A percentile compares a stretch with the other conserved stretches of the same genome.
Conservation (phyloP, 2,329 filamentous ascomycete species). For the Phaeosphaeriaceae sp. region DNA sequence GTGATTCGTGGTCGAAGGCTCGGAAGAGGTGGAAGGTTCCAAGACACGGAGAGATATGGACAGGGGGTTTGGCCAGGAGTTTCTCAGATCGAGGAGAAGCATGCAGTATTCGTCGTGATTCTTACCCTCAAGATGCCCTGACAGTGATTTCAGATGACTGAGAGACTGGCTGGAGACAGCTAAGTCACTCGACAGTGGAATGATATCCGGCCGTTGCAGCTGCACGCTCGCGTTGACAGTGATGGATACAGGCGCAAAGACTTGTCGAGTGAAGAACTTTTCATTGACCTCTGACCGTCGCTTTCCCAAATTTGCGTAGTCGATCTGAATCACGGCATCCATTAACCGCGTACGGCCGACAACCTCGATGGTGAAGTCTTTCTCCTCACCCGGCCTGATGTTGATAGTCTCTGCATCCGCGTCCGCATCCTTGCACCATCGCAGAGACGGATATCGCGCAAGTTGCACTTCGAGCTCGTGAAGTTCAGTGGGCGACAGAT, state of each 20-base stretch:
- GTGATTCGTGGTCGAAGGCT: background rate
- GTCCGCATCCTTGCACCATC: constrained; percentile 56
- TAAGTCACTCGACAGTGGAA: constrained; percentile 74
- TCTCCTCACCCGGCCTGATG: constrained; percentile 72
- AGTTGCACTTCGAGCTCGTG: constrained; percentile 87
- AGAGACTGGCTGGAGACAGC: constrained; percentile 47
- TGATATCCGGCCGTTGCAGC: constrained; percentile 77
- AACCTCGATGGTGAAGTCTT: constrained; percentile 82
- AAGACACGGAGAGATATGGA: constrained; percentile 65
- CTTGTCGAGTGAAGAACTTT: constrained; percentile 82
- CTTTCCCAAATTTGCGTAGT: constrained; percentile 83
- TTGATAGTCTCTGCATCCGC: constrained; percentile 54
- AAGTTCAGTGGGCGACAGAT: constrained; percentile 77
- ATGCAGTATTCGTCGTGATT: constrained; percentile 73
- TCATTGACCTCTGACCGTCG: constrained; percentile 71
- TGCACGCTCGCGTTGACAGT: constrained; percentile 94
- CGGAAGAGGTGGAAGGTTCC: constrained; percentile 29
- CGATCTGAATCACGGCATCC: constrained; percentile 78
- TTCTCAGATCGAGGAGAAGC: constrained; percentile 82
- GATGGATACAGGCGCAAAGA: constrained; percentile 80
- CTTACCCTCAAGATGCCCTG: constrained; percentile 51
- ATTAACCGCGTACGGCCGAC: constrained; percentile 86
- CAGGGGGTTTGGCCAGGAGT: constrained; percentile 86
- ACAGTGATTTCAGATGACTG: constrained; percentile 49
- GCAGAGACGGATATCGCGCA: constrained; percentile 70